Base-by-base conservation (phyloP, 202 grass and related monocot genomes). In the Panicum hallii region DNA sequence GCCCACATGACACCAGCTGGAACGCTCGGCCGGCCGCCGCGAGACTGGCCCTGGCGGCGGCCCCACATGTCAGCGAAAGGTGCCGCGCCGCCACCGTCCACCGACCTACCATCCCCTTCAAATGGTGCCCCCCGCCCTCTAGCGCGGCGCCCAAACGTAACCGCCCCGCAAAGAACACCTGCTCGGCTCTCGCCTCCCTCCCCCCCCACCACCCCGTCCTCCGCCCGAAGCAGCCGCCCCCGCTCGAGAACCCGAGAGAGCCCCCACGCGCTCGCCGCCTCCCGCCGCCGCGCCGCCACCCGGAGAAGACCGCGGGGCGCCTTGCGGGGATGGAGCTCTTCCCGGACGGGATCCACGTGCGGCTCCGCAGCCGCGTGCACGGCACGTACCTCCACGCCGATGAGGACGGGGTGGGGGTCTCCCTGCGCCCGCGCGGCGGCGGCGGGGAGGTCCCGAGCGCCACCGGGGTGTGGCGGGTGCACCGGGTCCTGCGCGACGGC, bases 331-430 rank as follows among this genome's bases (percentile, higher is more conserved):
- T 74, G 71, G 71, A 74, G 8, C 9, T 53, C 8, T 74, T 74
- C 71, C 15, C 13, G 3, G 70, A 72, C 22, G 22, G 45, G 46
- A 30, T 1, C 46, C 0, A 34, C 70, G 9, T 72, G 28, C 17
- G 77, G 61, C 77, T 79, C 6, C 61, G 60, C 17, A 79, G 45
- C 77, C 61, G 77, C 61, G 61, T 79, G 28, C 77, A n/a, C 1
- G 45, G 45, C 28, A 36, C 61, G 61, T 79, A 79, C 45, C 77
- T 82, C 67, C 40, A 60, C 52, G 66, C 16, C 66, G 80, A 48
- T 6, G 68, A 82, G 3, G 55, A 62, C 54, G 67, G 67, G 16
- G 3, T 5, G 0, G 61, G 67, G 10, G 16, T 82, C 23, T 48
- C 42, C 26, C 54, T 62, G 17, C 42, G 10, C 67, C 54, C 67